Conservation (phyloP, 768 basidiomycete species). For the Grammothele lineata region DNA sequence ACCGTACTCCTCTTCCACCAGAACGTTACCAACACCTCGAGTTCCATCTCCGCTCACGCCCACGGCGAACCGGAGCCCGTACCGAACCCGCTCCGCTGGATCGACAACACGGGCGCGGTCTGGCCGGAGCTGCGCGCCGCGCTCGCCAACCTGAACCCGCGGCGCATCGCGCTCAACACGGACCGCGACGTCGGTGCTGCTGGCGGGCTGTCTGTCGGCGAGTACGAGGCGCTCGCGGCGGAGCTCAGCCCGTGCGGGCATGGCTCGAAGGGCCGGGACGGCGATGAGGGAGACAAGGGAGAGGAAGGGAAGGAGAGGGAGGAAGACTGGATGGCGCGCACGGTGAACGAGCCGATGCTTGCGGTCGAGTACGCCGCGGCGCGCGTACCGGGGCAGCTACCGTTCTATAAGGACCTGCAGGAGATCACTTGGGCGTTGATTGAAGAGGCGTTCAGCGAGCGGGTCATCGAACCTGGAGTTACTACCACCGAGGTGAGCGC, state of each 20-base stretch:
- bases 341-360: constrained; percentile 41
- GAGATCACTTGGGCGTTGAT: constrained; percentile 50
- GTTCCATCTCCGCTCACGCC: constrained; percentile 10
- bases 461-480: constrained; percentile 36
- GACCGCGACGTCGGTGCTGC: constrained; percentile 44
- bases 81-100: constrained; percentile 42
- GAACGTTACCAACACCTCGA: constrained; percentile 32
- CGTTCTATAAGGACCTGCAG: constrained; percentile 42
- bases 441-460: constrained; percentile 47
- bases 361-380: constrained; percentile 45
- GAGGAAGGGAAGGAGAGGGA: too few relatives aligned
- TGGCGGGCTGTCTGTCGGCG: constrained; percentile 48
- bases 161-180: constrained; percentile 42
- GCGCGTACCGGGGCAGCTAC: constrained; percentile 37
- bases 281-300: too few relatives aligned
- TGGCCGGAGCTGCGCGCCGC: constrained; percentile 41
- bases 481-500: constrained; percentile 40
- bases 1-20: constrained; percentile 46
- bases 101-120: constrained; percentile 46
- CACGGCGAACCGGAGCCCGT: constrained; percentile 21
- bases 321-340: constrained; percentile 39
- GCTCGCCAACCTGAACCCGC: constrained; percentile 34
- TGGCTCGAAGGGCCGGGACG: too few relatives aligned
- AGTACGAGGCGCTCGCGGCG: constrained; percentile 33
- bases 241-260: too few relatives aligned